Evolutionary conservation across 2,329 filamentous ascomycete genomes (phyloP).

Genomic region (Verticillium klebahnii): DNA sequence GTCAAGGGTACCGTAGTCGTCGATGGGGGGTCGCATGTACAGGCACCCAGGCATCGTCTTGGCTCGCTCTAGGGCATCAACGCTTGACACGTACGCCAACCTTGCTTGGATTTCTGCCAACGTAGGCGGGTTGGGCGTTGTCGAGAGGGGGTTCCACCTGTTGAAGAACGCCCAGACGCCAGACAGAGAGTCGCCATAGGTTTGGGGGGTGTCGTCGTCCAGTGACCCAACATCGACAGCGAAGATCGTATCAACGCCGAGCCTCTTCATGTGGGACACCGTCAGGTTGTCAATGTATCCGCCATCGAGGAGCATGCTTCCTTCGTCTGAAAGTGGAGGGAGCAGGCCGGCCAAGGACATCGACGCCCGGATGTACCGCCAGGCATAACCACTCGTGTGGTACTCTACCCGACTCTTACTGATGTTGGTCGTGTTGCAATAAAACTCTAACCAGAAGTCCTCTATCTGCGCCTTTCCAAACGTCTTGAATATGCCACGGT

Average conservation of each 20-base stretch:
- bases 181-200: conserved; percentile 89
- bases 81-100: conserved; percentile 89
- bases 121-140: conserved; percentile 85
- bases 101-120: conserved; percentile 93
- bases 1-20: conserved; percentile 88
- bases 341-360: conserved; percentile 94
- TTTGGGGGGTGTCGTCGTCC: conserved; percentile 87
- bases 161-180: conserved; percentile 95
- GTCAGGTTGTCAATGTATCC: conserved; percentile 97
- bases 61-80: conserved; percentile 89
- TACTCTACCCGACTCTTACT: conserved; percentile 88
- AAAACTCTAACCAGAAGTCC: conserved; percentile 98
- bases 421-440: conserved; percentile 99
- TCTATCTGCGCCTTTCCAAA: conserved; percentile 97
- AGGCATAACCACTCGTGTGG: conserved; percentile 94
- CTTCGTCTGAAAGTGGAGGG: conserved; percentile 92
- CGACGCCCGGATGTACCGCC: conserved; percentile 92
- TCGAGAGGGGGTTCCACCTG: conserved; percentile 93
- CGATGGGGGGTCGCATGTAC: conserved; percentile 95
- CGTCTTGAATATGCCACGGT: conserved; percentile 96
- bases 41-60: conserved; percentile 88
- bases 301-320: conserved; percentile 92
- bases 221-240: conserved; percentile 91
- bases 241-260: conserved; percentile 92
- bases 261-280: conserved; percentile 91